These are phyloP conservation scores for Apostasia ramifera DNA, from an alignment of 106 monocot species.

Conservation along the genomic window DNA sequence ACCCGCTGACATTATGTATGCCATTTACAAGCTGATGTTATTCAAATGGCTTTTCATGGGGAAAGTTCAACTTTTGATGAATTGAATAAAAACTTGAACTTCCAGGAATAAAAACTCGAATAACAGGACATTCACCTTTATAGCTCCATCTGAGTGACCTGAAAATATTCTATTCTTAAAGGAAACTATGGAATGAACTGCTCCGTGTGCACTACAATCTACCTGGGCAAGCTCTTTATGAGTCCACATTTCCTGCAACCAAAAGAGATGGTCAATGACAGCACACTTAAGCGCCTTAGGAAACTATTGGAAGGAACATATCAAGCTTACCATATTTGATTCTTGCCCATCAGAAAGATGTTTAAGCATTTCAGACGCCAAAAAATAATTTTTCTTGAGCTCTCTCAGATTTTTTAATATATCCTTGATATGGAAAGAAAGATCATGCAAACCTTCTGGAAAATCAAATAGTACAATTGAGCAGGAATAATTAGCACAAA, in stretches of 20 bases:
- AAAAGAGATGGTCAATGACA: background rate
- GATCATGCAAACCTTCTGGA: constrained; percentile 49
- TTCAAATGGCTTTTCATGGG: background rate
- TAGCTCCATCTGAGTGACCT: constrained; percentile 47
- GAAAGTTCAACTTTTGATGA: constrained; percentile 1
- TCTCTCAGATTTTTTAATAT: constrained; percentile 46
- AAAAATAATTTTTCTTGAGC: constrained; percentile 39
- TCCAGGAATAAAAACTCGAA: background rate
- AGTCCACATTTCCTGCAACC: constrained; percentile 38
- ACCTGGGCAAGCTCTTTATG: constrained; percentile 41
- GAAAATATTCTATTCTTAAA: constrained; percentile 38
- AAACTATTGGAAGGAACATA: background rate
- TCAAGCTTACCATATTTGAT: constrained; percentile 38
- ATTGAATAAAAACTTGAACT: constrained; percentile 1
- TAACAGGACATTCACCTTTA: constrained; percentile 30
- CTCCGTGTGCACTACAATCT: constrained; percentile 46
- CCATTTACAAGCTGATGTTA: background rate
- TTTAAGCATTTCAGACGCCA: constrained; percentile 52
- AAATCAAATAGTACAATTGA: constrained; percentile 4
- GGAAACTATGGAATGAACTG: constrained; percentile 31
- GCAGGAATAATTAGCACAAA: background rate
- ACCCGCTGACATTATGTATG: background rate
- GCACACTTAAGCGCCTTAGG: background rate
- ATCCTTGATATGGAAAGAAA: constrained; percentile 42
- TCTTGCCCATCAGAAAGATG: constrained; percentile 47